Conservation (phyloP, 345 rosid genomes). For the Passiflora organensis region DNA sequence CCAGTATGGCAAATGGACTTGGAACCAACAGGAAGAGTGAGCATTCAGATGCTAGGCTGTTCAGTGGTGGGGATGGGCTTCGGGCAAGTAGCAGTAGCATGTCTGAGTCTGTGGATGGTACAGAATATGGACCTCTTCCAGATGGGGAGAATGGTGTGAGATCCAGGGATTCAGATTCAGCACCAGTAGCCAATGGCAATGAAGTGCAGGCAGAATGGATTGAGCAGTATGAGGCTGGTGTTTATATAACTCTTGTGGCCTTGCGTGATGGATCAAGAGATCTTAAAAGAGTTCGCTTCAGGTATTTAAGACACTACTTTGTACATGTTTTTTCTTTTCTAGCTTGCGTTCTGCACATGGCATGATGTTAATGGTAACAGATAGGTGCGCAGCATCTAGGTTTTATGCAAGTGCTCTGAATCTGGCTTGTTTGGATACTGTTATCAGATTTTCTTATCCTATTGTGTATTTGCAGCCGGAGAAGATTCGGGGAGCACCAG, state of each 20-base stretch:
- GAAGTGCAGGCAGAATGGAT: constrained; percentile 91
- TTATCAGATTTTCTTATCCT: neutral
- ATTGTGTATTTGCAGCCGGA: constrained; percentile 55
- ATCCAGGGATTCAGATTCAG: constrained; percentile 50
- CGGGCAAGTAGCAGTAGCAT: constrained; percentile 31
- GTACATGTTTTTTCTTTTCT: too few species aligned
- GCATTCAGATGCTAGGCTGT: constrained; percentile 36
- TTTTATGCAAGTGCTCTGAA: too few species aligned
- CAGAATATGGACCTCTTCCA: constrained; percentile 43
- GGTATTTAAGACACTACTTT: constrained; percentile 37
- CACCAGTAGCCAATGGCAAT: constrained; percentile 32
- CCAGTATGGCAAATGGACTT: constrained; percentile 38
- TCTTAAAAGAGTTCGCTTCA: constrained; percentile 96
- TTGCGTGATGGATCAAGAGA: constrained; percentile 93
- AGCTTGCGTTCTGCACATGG: neutral
- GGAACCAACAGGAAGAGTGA: constrained; percentile 41
- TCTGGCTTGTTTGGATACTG: neutral
- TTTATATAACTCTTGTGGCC: constrained; percentile 80
- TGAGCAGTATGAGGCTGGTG: constrained; percentile 92
- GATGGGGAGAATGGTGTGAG: constrained; percentile 43
- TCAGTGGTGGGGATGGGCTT: constrained; percentile 40
- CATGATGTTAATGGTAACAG: neutral
- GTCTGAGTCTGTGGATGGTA: constrained; percentile 49
- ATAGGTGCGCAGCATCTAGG: too few species aligned
- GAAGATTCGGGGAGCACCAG: constrained; percentile 92